A percentile compares a stretch with the other conserved stretches of the same genome.
Evolutionary conservation across 805 yeast genomes (phyloP).

Genomic region (Candida stauntonica): DNA sequence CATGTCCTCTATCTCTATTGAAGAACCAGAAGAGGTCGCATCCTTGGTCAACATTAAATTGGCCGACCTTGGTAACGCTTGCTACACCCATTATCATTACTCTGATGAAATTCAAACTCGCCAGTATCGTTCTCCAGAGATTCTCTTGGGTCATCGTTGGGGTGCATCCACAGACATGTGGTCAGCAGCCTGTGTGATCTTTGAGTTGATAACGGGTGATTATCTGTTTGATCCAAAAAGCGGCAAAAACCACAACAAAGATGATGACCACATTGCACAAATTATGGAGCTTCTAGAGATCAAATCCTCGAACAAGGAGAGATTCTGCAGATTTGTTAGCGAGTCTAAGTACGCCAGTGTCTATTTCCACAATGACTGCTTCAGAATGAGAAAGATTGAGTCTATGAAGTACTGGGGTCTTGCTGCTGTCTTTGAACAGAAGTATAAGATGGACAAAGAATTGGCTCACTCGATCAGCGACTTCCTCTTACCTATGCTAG

Average conservation of each 20-base stretch:
- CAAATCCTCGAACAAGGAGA: conserved; percentile 29
- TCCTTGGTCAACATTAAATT: conserved; percentile 39
- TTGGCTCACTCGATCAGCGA: conserved; percentile 48
- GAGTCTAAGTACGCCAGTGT: conserved; percentile 38
- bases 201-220: conserved; percentile 92
- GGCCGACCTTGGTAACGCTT: conserved; percentile 70
- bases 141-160: conserved; percentile 54
- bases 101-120: conserved; percentile 68
- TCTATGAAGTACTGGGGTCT: conserved; percentile 77
- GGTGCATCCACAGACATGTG: conserved; percentile 85
- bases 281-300: conserved; percentile 48
- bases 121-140: conserved; percentile 64
- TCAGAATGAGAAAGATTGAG: conserved; percentile 54
- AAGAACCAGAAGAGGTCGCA: conserved; percentile 11
- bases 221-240: conserved; percentile 84
- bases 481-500: conserved; percentile 48
- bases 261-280: conserved; percentile 96
- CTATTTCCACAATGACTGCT: conserved; percentile 40
- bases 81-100: conserved; percentile 59
- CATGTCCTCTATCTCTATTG: conserved; percentile 8
- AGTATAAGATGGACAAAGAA: conserved; percentile 57
- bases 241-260: conserved; percentile 73
- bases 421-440: conserved; percentile 63
- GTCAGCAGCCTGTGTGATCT: conserved; percentile 88
- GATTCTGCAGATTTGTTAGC: conserved; percentile 34